These are phyloP conservation scores for Hirschioporus abietinus DNA, from an alignment of 768 basidiomycete genomes.

Conservation along the genomic window DNA sequence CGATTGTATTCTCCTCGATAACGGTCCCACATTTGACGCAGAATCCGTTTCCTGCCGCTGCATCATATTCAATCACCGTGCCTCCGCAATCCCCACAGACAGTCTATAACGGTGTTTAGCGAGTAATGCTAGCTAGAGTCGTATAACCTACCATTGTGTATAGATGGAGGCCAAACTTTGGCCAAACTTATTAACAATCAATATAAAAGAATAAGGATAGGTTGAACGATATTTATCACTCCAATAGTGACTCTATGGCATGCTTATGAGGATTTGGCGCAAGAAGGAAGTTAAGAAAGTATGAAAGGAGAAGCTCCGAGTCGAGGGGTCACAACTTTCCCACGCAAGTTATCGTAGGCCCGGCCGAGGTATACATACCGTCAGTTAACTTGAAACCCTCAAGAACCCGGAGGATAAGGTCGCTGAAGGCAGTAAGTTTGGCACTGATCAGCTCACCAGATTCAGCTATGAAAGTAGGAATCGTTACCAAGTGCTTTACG, in stretches of 20 bases:
- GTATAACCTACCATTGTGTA: neutral
- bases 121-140: neutral
- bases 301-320: no score
- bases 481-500: no score
- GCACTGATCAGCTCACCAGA: no score
- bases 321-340: no score
- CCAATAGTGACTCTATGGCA: neutral
- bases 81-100: constrained; percentile 76
- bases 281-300: no score
- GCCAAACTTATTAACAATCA: neutral
- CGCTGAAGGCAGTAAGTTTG: no score
- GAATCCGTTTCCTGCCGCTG: constrained; percentile 79
- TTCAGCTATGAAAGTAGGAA: no score
- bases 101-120: constrained; percentile 33
- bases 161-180: neutral
- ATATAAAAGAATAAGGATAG: neutral
- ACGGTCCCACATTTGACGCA: constrained; percentile 86
- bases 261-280: neutral
- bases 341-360: no score
- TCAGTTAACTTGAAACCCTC: no score
- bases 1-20: constrained; percentile 88
- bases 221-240: neutral
- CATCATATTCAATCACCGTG: constrained; percentile 80
- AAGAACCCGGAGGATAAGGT: no score
- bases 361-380: no score